A percentile compares a stretch with the other conserved stretches of the same genome.
Conservation (phyloP, 2,329 filamentous ascomycete species). For the Drechmeria coniospora region DNA sequence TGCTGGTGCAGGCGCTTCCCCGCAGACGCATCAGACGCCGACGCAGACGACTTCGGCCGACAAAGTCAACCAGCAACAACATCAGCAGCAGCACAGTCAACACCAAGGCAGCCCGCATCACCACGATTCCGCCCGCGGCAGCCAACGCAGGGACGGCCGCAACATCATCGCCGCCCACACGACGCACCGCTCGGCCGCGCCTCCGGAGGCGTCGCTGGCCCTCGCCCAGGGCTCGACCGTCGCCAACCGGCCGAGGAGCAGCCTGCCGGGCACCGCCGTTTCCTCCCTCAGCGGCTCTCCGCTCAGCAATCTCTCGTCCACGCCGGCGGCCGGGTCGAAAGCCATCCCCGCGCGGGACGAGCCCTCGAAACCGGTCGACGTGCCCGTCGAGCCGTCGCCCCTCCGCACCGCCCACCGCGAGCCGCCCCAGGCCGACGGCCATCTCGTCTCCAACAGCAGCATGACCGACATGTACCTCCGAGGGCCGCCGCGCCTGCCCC, state of each 20-base stretch:
- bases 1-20: conserved; percentile 5
- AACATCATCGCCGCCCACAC: conserved; percentile 40
- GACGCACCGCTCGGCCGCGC: conserved; percentile 39
- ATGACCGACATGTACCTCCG: conserved; percentile 48
- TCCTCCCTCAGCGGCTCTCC: conserved; percentile 33
- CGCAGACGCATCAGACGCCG: conserved; percentile 10
- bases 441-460: conserved; percentile 37
- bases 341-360: conserved; percentile 11
- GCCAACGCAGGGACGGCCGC: conserved; percentile 21
- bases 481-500: conserved; percentile 73
- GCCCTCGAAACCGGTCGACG: conserved; percentile 42
- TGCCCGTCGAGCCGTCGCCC: conserved; percentile 28
- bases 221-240: conserved; percentile 43
- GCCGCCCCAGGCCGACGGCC: conserved; percentile 22
- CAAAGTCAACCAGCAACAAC: conserved; percentile 1
- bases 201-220: conserved; percentile 45
- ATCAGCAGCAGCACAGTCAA: conserved; percentile 5
- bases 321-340: conserved; percentile 1
- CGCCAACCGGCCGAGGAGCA: conserved; percentile 29
- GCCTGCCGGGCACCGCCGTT: conserved; percentile 32
- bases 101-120: conserved; percentile 2
- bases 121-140: conserved; percentile 14
- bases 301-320: conserved; percentile 19
- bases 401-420: conserved; percentile 19
- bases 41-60: no score